Conservation (phyloP, 345 rosid genomes). For the Ceriops decandra region DNA sequence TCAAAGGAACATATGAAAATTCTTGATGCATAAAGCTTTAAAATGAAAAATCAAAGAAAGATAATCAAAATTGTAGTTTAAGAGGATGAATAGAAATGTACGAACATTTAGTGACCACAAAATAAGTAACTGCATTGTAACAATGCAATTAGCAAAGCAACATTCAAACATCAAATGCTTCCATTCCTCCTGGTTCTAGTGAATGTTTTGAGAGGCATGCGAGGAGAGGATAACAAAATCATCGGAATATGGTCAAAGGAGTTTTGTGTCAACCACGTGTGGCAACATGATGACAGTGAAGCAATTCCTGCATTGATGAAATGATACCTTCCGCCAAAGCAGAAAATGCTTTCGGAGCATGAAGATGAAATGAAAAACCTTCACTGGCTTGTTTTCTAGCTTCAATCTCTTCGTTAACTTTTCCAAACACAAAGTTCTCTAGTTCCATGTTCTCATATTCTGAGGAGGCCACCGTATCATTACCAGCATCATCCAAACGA, state of each 20-base stretch:
- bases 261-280: neutral
- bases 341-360: slow-evolving; percentile 55
- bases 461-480: slow-evolving; percentile 46
- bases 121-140: no score
- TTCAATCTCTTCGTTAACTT: slow-evolving; percentile 67
- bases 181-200: no score
- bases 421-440: slow-evolving; percentile 65
- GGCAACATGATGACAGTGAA: neutral
- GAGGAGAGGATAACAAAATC: no score
- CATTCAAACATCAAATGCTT: no score
- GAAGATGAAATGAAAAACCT: slow-evolving; percentile 79
- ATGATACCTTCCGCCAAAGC: slow-evolving; percentile 73
- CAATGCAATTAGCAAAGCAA: no score
- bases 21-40: neutral
- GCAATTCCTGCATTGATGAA: neutral
- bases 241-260: no score
- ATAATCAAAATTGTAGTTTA: neutral
- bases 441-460: slow-evolving; percentile 87
- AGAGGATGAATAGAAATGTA: no score
- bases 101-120: no score
- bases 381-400: slow-evolving; percentile 57
- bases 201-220: no score
- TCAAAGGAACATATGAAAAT: slow-evolving; percentile 2
- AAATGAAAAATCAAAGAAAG: neutral
- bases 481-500: slow-evolving; percentile 48